Conservation (phyloP, 169 alveolate species). For the Eimeria acervulina region DNA sequence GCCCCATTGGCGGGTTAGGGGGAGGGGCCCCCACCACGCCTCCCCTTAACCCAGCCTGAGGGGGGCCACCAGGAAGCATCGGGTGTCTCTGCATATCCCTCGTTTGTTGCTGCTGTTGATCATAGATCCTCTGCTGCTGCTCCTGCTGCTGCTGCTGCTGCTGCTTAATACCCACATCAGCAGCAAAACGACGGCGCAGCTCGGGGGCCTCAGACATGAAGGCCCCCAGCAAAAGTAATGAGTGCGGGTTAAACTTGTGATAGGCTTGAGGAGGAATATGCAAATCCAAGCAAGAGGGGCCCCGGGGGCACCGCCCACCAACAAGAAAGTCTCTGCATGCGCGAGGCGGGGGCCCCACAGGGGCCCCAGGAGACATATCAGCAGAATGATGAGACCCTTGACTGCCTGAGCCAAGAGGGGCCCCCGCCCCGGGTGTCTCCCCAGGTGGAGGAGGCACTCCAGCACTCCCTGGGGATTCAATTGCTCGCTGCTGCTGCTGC, state of each 20-base stretch:
- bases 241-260: slow-evolving; percentile 70
- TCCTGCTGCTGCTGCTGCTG: slow-evolving; percentile 63
- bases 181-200: slow-evolving; percentile 73
- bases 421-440: neutral
- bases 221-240: slow-evolving; percentile 49
- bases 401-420: neutral
- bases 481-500: slow-evolving; percentile 56
- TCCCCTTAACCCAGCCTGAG: neutral
- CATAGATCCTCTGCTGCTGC: slow-evolving; percentile 48
- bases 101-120: slow-evolving; percentile 40
- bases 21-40: slow-evolving; percentile 53
- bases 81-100: slow-evolving; percentile 31
- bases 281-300: slow-evolving; percentile 50
- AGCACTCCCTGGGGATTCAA: neutral
- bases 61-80: neutral
- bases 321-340: slow-evolving; percentile 70
- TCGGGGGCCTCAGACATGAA: slow-evolving; percentile 73
- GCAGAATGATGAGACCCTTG: slow-evolving; percentile 15
- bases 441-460: slow-evolving; percentile 50
- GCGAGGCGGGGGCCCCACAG: slow-evolving; percentile 78
- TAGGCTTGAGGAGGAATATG: slow-evolving; percentile 65
- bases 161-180: slow-evolving; percentile 28
- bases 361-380: slow-evolving; percentile 14
- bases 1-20: slow-evolving; percentile 10
- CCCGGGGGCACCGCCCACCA: slow-evolving; percentile 74